A percentile compares a stretch with the other conserved stretches of the same genome.
Evolutionary conservation across 2,329 filamentous ascomycete species (phyloP).

Genomic region (Thelonectria discophora): DNA sequence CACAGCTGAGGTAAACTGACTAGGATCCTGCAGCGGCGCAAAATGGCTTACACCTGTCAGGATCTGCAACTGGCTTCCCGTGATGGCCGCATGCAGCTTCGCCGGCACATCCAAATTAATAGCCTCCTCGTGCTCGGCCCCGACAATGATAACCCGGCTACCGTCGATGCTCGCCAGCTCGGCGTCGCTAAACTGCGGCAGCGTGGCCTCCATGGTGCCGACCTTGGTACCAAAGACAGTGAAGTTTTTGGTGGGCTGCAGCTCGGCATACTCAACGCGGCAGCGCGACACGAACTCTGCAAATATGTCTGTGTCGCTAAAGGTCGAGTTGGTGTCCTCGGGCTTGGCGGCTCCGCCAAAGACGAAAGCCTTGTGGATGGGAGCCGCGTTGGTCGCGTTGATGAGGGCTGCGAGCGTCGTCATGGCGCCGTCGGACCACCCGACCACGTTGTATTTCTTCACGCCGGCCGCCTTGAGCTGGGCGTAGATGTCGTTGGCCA

Average conservation of each 20-base stretch:
- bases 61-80: conserved; percentile 48
- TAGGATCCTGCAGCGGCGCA: conserved; percentile 53
- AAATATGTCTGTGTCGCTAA: conserved; percentile 46
- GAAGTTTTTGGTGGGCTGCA: conserved; percentile 50
- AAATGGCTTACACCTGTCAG: conserved; percentile 54
- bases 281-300: conserved; percentile 48
- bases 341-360: conserved; percentile 48
- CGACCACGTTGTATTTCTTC: conserved; percentile 46
- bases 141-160: conserved; percentile 43
- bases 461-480: conserved; percentile 46
- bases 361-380: conserved; percentile 52
- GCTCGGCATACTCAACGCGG: conserved; percentile 46
- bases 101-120: conserved; percentile 49
- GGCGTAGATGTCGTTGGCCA: conserved; percentile 48
- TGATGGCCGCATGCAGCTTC: conserved; percentile 48
- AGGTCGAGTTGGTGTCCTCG: conserved; percentile 49
- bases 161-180: conserved; percentile 44
- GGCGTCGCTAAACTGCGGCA: conserved; percentile 45
- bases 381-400: conserved; percentile 41
- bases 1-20: conserved; percentile 46
- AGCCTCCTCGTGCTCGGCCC: conserved; percentile 49
- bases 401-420: conserved; percentile 50
- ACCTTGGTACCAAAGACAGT: conserved; percentile 49
- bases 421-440: conserved; percentile 54
- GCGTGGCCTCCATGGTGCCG: conserved; percentile 47